Evolutionary conservation across 1,284 basidiomycete genomes (phyloP).

Genomic region (Puccinia polysora): DNA sequence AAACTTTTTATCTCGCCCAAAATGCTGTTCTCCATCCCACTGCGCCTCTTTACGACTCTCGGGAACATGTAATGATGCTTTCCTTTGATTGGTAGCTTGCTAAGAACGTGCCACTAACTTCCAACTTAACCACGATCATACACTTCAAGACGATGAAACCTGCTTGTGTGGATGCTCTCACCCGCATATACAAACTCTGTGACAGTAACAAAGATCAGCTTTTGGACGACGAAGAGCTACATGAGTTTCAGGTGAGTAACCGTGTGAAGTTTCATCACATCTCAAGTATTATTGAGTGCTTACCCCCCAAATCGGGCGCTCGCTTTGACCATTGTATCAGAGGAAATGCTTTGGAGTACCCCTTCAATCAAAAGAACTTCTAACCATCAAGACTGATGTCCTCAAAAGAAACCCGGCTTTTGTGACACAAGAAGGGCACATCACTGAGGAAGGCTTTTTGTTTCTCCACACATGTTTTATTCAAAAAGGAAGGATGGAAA

Average conservation of each 20-base stretch:
- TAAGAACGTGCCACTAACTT: not conserved
- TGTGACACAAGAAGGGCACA: conserved; percentile 58
- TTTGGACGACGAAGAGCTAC: conserved; percentile 82
- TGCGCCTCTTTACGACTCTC: conserved; percentile 91
- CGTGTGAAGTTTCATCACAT: conserved; percentile 13
- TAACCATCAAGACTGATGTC: conserved; percentile 62
- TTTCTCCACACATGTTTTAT: conserved; percentile 97
- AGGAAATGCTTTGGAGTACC: conserved; percentile 92
- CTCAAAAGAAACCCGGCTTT: conserved; percentile 65
- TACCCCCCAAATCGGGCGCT: conserved; percentile 42
- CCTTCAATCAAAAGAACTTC: conserved; percentile 83
- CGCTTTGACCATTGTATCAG: conserved; percentile 54
- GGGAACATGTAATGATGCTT: conserved; percentile 70
- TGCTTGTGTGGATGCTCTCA: conserved; percentile 78
- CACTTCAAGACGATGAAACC: conserved; percentile 75
- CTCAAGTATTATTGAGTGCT: conserved; percentile 24
- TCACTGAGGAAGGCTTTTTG: conserved; percentile 89
- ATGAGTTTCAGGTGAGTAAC: conserved; percentile 80
- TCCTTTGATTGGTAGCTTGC: not conserved
- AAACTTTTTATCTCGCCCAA: conserved; percentile 99
- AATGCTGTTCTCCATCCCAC: conserved; percentile 97
- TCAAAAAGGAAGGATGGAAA: conserved; percentile 89
- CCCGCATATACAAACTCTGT: conserved; percentile 91
- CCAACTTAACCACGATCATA: not conserved
- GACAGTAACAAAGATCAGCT: conserved; percentile 91